phyloP scores from a whole-genome alignment of 441 rosid species.

The Daphne laureola region DNA sequence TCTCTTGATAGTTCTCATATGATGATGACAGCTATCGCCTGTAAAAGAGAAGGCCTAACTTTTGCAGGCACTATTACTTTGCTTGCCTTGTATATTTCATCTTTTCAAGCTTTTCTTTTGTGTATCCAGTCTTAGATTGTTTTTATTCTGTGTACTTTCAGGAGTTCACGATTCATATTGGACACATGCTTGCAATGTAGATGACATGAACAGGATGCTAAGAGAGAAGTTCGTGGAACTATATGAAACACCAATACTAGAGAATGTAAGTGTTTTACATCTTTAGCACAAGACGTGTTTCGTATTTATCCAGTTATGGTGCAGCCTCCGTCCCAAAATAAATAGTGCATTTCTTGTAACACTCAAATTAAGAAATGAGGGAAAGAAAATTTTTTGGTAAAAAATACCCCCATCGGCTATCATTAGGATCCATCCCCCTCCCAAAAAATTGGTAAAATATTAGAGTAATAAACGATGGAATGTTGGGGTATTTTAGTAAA shows the following conservation, averaged over 20 bases:
- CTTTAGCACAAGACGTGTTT: too few species aligned
- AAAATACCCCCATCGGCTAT: too few species aligned
- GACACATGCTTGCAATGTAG: slow-evolving; percentile 98
- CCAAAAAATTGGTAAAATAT: too few species aligned
- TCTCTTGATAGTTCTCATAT: slow-evolving; percentile 97
- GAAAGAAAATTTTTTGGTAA: too few species aligned
- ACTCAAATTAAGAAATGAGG: too few species aligned
- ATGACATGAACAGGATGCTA: slow-evolving; percentile 71
- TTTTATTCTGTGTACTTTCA: slow-evolving; percentile 30
- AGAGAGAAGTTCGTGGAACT: slow-evolving; percentile 93
- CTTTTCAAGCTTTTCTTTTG: too few species aligned
- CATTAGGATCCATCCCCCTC: too few species aligned
- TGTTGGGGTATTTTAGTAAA: too few species aligned
- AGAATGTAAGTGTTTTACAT: slow-evolving; percentile 55
- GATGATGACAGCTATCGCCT: slow-evolving; percentile 99
- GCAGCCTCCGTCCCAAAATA: too few species aligned
- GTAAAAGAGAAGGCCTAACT: slow-evolving; percentile 77
- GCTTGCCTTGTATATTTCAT: slow-evolving; percentile 7
- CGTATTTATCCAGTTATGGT: too few species aligned
- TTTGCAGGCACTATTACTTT: slow-evolving; percentile 65
- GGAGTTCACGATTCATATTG: slow-evolving; percentile 99
- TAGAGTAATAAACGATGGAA: too few species aligned
- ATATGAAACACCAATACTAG: slow-evolving; percentile 77
- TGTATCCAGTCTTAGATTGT: slow-evolving; percentile 6
- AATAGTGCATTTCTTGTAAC: too few species aligned